Conservation (phyloP, 306 rosid species). For the Cucumis melo region DNA sequence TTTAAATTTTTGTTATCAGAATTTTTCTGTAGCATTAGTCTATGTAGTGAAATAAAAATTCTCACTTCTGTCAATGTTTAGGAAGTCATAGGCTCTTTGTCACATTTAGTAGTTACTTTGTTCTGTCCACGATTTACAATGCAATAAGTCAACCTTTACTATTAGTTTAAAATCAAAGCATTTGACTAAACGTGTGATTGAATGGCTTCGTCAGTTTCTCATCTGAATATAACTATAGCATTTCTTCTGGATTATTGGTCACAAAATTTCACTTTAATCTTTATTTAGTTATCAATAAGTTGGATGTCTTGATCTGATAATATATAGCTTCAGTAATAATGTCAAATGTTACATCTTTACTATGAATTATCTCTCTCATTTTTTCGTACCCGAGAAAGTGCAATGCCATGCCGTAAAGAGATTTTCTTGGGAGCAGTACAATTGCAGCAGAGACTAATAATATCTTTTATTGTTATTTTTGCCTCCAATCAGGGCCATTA, state of each 20-base stretch:
- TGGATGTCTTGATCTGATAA: background rate
- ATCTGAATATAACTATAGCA: background rate
- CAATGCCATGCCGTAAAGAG: background rate
- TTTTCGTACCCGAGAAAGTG: background rate
- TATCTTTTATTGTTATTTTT: slow-evolving; percentile 7
- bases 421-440: background rate
- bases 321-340: background rate
- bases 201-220: background rate
- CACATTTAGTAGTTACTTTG: background rate
- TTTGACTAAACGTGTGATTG: background rate
- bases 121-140: background rate
- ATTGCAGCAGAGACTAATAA: background rate
- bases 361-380: background rate
- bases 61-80: background rate
- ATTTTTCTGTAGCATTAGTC: background rate
- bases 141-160: background rate
- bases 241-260: background rate
- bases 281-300: background rate
- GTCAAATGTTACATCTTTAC: background rate
- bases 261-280: background rate
- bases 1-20: background rate
- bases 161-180: background rate
- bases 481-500: slow-evolving; percentile 43
- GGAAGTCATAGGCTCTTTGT: background rate
- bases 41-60: background rate